Evolutionary conservation across 129 eudicot species (phyloP), one percentile per base, ranked within the genome.

Genomic region (Smallanthus sonchifolius): DNA sequence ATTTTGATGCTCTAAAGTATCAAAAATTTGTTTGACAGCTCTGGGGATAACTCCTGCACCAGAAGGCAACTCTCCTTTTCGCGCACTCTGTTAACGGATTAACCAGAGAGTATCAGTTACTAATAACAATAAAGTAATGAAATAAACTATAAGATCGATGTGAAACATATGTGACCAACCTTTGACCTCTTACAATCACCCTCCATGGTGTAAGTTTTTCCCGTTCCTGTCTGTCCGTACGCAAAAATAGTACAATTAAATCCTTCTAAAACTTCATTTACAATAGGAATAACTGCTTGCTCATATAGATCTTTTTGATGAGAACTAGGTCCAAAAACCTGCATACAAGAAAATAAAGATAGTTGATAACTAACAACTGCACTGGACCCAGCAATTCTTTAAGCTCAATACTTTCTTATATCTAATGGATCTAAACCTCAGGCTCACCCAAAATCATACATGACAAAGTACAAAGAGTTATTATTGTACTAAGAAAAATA

Each of bases 1-100:
- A 75, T 87, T 85, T 66, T 95, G 99, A 73, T 89, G 72, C 86
- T 95, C 99, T 60, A 95, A 38, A 28, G 96, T 91, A 57, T 95
- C 99, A 75, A 95, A 95, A 51, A 95, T 95, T 81, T 95, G 99
- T 69, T 95, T 84, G 20, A 95, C 89, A 3, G 99, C 88, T 85
- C 99, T 74, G 64, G 99, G 97, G 77, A 95, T 95, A 7, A 95
- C 97, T 70, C 99, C 99, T 39, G 99, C 99, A 79, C 78, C 99
- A 35, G 70, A 70, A 40, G 99, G 99, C 74, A 95, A 63, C 81
- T 87, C 97, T 37, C 97, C 94, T 57, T 85, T 86, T 43, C 92
- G 96, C 14, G 96, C 99, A 77, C 89, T 77, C 96, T 95, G 86
- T 36, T 16, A 74, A 13, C 45, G 43, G 15, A 76, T 57, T 14